phyloP scores from a whole-genome alignment of 768 basidiomycete species.

The Rhizopogon roseolus region DNA sequence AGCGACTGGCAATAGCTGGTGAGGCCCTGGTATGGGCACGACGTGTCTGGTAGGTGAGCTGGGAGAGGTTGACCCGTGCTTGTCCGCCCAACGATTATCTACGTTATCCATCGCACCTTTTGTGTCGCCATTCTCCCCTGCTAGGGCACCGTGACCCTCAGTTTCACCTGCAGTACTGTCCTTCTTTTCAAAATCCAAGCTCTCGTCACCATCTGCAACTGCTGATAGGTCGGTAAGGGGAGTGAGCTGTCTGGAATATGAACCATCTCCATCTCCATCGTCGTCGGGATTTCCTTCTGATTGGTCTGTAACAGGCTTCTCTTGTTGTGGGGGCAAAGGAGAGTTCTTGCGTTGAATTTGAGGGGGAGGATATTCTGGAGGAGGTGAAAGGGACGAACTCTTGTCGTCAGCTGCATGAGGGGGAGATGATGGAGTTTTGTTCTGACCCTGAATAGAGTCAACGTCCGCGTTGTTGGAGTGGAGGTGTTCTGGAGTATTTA shows the following conservation, averaged over 20 bases:
- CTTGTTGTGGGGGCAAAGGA: constrained; percentile 11
- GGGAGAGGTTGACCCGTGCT: constrained; percentile 2
- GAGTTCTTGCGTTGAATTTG: constrained; percentile 18
- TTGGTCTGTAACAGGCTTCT: constrained; percentile 19
- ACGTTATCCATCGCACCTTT: constrained; percentile 10
- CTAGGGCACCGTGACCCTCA: constrained; percentile 28
- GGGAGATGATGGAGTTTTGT: constrained; percentile 7
- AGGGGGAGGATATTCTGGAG: constrained; percentile 41
- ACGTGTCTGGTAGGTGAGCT: neutral
- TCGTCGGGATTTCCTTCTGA: constrained; percentile 20
- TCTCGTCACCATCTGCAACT: constrained; percentile 52
- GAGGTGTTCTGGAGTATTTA: constrained; percentile 11
- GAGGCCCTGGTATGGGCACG: constrained; percentile 15
- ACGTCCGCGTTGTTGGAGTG: constrained; percentile 8
- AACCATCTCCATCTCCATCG: constrained; percentile 35
- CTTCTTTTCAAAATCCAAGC: constrained; percentile 16
- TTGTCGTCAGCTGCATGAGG: constrained; percentile 31
- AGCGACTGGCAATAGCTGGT: constrained; percentile 14
- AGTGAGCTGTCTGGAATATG: constrained; percentile 54
- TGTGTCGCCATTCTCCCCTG: constrained; percentile 9
- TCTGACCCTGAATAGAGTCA: constrained; percentile 6
- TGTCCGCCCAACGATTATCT: constrained; percentile 11
- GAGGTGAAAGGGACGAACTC: constrained; percentile 55
- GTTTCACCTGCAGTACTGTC: constrained; percentile 18
- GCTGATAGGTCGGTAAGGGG: constrained; percentile 77